phyloP scores from a whole-genome alignment of 108 stramenopile species.

The Cyclotella choctawhatcheeana region DNA sequence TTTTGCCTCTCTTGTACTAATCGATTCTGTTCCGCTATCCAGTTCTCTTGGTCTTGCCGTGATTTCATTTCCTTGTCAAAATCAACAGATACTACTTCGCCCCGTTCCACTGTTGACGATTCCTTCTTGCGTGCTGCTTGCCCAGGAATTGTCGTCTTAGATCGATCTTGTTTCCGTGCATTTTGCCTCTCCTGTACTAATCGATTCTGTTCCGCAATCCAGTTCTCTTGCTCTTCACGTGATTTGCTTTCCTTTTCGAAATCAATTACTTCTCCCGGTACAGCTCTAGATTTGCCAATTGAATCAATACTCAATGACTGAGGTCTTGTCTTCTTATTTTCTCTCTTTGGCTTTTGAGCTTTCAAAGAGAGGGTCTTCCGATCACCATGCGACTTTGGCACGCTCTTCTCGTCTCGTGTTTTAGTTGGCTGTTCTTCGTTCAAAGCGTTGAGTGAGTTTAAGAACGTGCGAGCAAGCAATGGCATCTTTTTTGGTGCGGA shows the following conservation, averaged over 20 bases:
- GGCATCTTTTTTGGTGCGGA: not conserved
- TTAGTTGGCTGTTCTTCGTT: not conserved
- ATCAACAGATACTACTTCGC: no score
- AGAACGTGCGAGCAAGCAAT: not conserved
- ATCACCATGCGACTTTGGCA: no score
- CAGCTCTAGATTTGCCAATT: no score
- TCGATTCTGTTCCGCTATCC: conserved; percentile 12
- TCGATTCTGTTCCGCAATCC: conserved; percentile 12
- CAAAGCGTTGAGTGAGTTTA: not conserved
- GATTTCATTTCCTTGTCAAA: conserved; percentile 1
- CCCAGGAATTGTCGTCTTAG: no score
- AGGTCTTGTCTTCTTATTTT: no score
- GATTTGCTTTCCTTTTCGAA: conserved; percentile 1
- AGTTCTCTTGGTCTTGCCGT: not conserved
- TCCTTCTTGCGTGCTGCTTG: no score
- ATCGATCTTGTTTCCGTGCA: no score
- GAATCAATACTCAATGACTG: no score
- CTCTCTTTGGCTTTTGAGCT: no score
- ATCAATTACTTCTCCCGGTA: no score
- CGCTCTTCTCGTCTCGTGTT: not conserved
- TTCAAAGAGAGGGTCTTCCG: no score
- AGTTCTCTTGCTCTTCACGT: not conserved
- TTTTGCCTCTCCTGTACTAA: not conserved
- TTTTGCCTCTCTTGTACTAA: not conserved
- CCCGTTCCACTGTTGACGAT: no score